Evolutionary conservation across 495 filamentous ascomycete species (phyloP).

Genomic region (Annulohypoxylon nitens): DNA sequence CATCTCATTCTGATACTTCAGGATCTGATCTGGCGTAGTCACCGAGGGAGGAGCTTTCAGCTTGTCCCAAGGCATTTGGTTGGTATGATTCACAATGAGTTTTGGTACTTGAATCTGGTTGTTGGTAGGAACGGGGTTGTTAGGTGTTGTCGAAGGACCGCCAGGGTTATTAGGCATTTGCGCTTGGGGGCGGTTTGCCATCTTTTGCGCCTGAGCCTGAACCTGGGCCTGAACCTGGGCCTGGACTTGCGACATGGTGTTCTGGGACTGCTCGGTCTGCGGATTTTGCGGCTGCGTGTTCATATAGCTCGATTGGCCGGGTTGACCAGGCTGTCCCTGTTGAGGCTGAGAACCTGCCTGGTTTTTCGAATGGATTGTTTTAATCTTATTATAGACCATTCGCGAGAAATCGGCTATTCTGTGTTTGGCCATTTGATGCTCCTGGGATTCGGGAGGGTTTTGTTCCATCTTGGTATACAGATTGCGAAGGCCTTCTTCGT

Average conservation of each 20-base stretch:
- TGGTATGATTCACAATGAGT: constrained; percentile 54
- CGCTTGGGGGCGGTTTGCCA: constrained; percentile 42
- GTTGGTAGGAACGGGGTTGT: constrained; percentile 14
- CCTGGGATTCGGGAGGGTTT: constrained; percentile 65
- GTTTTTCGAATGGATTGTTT: constrained; percentile 45
- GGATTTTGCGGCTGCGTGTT: constrained; percentile 33
- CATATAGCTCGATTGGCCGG: constrained; percentile 15
- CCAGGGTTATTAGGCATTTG: constrained; percentile 31
- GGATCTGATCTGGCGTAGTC: constrained; percentile 43
- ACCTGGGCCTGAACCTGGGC: constrained; percentile 6
- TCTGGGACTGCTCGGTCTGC: constrained; percentile 41
- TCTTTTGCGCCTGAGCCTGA: constrained; percentile 30
- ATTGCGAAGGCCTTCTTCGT: constrained; percentile 70
- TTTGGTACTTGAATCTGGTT: constrained; percentile 38
- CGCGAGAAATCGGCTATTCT: constrained; percentile 75
- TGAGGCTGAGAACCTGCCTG: constrained; percentile 37
- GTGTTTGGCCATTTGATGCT: constrained; percentile 72
- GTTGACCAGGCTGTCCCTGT: constrained; percentile 26
- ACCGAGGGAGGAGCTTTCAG: constrained; percentile 38
- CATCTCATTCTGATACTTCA: constrained; percentile 51
- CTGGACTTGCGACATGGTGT: constrained; percentile 1
- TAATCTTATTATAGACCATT: constrained; percentile 71
- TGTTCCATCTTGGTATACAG: constrained; percentile 73
- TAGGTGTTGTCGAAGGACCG: constrained; percentile 14
- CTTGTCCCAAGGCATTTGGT: constrained; percentile 52